phyloP scores from a whole-genome alignment of 805 yeast species.

The Nakazawaea anatomiae region DNA sequence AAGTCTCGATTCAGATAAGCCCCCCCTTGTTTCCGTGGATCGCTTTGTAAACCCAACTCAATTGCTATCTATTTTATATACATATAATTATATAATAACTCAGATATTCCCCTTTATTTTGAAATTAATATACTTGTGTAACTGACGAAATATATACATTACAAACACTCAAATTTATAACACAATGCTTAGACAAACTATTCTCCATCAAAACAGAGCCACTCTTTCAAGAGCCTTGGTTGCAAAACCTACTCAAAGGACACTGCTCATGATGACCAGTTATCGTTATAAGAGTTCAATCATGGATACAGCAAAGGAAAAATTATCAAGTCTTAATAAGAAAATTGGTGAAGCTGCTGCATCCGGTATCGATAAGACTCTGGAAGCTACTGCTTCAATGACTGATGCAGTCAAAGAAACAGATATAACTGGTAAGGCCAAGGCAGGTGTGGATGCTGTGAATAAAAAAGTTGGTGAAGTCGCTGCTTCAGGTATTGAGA shows the following conservation, averaged over 20 bases:
- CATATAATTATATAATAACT: too few relatives aligned
- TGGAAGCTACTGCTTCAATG: slow-evolving; percentile 14
- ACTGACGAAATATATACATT: too few relatives aligned
- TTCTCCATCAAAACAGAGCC: not conserved
- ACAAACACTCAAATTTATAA: not conserved
- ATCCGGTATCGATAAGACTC: slow-evolving; percentile 31
- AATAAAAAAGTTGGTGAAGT: slow-evolving; percentile 30
- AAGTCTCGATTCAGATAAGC: too few relatives aligned
- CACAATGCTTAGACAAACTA: slow-evolving; percentile 6
- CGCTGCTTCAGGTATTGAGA: slow-evolving; percentile 33
- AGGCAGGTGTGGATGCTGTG: slow-evolving; percentile 16
- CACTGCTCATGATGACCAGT: not conserved
- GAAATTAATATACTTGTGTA: too few relatives aligned
- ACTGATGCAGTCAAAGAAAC: slow-evolving; percentile 7
- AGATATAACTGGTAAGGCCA: slow-evolving; percentile 11
- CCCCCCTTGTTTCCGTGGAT: too few relatives aligned
- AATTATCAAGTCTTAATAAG: slow-evolving; percentile 15
- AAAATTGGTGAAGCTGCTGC: slow-evolving; percentile 37
- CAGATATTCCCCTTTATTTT: too few relatives aligned
- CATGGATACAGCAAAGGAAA: slow-evolving; percentile 19
- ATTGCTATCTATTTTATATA: too few relatives aligned
- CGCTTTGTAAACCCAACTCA: too few relatives aligned
- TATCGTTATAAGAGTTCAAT: slow-evolving; percentile 1
- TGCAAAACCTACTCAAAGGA: not conserved
- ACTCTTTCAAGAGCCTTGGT: not conserved